A percentile compares a stretch with the other conserved stretches of the same genome.
These are phyloP conservation scores for Calcarisporium arbuscula DNA, from an alignment of 2,329 filamentous ascomycete genomes.

Conservation along the genomic window DNA sequence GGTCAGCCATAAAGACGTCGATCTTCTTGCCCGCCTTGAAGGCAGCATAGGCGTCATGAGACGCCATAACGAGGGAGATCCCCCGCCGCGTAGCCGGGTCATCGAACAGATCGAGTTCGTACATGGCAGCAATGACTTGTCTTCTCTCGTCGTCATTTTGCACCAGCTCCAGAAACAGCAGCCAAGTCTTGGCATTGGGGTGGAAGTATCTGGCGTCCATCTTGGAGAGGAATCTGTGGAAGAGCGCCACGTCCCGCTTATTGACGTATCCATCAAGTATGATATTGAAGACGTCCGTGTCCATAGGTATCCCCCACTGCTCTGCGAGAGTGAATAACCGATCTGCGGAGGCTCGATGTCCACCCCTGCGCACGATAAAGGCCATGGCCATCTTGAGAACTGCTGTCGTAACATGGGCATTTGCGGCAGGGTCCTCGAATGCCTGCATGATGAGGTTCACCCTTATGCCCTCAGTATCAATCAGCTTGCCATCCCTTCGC, in stretches of 20 bases:
- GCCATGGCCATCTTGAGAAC: conserved; percentile 38
- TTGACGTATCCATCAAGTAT: conserved; percentile 35
- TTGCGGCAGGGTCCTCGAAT: conserved; percentile 29
- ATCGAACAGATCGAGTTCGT: conserved; percentile 35
- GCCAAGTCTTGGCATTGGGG: conserved; percentile 42
- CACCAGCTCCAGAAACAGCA: conserved; percentile 44
- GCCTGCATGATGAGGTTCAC: conserved; percentile 30
- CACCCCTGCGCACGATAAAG: conserved; percentile 31
- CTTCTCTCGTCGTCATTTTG: conserved; percentile 50
- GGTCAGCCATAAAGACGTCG: conserved; percentile 31
- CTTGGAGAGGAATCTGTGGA: conserved; percentile 30
- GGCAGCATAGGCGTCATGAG: conserved; percentile 35
- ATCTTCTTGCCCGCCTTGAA: conserved; percentile 27
- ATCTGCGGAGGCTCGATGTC: conserved; percentile 26
- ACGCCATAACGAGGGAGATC: conserved; percentile 37
- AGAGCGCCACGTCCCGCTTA: conserved; percentile 33
- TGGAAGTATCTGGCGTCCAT: conserved; percentile 33
- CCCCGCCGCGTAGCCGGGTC: conserved; percentile 26
- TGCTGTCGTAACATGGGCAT: conserved; percentile 27
- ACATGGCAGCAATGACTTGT: conserved; percentile 41
- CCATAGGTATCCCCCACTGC: conserved; percentile 31
- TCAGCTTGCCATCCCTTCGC: conserved; percentile 17
- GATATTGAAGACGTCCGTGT: conserved; percentile 42
- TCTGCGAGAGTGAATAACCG: conserved; percentile 31
- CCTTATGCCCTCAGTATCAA: conserved; percentile 32